A percentile compares a stretch with the other conserved stretches of the same genome.
Conservation (phyloP, 2,329 filamentous ascomycete species). For the Ophiostoma triangulosporum region DNA sequence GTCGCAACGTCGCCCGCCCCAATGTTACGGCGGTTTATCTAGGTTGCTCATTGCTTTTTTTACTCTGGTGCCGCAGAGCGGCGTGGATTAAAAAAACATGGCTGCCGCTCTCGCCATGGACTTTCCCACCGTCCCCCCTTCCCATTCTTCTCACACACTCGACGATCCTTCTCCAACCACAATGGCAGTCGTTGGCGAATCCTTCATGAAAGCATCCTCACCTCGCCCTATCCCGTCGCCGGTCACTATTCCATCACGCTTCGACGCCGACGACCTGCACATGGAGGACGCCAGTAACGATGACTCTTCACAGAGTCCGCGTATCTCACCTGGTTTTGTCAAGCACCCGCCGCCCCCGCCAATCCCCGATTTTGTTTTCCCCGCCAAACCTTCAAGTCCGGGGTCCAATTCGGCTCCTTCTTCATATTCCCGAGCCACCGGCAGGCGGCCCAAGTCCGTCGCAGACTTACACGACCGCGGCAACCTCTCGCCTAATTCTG, state of each 20-base stretch:
- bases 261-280: conserved; percentile 12
- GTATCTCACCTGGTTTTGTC: conserved; percentile 21
- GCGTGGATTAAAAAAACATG: conserved; percentile 24
- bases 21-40: conserved; percentile 27
- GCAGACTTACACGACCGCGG: conserved; percentile 29
- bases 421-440: conserved; percentile 33
- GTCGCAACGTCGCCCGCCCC: neutral
- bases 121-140: neutral
- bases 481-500: conserved; percentile 1
- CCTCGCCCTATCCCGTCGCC: conserved; percentile 16
- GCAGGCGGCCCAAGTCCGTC: conserved; percentile 39
- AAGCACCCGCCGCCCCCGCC: conserved; percentile 19
- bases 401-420: conserved; percentile 33
- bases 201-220: conserved; percentile 11
- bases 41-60: conserved; percentile 26
- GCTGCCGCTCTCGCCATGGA: conserved; percentile 19
- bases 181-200: conserved; percentile 7
- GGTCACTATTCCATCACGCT: conserved; percentile 19
- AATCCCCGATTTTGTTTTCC: conserved; percentile 54
- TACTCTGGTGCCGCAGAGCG: conserved; percentile 34
- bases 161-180: neutral
- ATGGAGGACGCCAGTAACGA: conserved; percentile 9
- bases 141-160: neutral
- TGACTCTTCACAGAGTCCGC: conserved; percentile 17
- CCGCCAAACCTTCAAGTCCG: conserved; percentile 32